These are phyloP conservation scores for Lepidopterella palustris DNA, from an alignment of 495 filamentous ascomycete species.

Conservation along the genomic window DNA sequence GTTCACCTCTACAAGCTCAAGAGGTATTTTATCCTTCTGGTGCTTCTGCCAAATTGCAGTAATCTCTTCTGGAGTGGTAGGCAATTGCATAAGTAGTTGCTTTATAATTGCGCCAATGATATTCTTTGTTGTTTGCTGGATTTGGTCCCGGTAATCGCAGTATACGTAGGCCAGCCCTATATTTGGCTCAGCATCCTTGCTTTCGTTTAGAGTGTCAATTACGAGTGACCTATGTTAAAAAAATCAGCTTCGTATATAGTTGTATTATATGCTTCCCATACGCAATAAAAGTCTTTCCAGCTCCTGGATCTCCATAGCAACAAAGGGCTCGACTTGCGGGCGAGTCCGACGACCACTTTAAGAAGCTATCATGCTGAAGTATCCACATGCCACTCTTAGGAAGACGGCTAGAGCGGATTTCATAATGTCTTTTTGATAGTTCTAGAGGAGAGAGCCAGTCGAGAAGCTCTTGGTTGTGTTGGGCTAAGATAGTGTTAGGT, in stretches of 20 bases:
- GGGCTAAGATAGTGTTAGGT: neutral
- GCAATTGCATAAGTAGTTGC: conserved; percentile 23
- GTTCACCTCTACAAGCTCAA: conserved; percentile 3
- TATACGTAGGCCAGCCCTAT: conserved; percentile 33
- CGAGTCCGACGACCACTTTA: neutral
- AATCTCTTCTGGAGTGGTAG: conserved; percentile 10
- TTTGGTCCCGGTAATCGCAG: conserved; percentile 32
- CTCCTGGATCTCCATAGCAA: neutral
- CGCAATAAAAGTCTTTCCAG: neutral
- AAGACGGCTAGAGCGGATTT: neutral
- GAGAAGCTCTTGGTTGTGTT: neutral
- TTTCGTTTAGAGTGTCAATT: conserved; percentile 12
- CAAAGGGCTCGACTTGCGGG: neutral
- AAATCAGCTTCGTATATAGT: neutral
- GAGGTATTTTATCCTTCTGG: conserved; percentile 3
- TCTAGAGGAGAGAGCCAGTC: neutral
- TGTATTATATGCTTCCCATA: neutral
- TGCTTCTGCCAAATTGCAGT: neutral
- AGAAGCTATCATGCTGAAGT: neutral
- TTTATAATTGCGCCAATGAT: conserved; percentile 24
- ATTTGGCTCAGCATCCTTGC: neutral
- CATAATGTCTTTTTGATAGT: neutral
- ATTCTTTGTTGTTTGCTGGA: conserved; percentile 21
- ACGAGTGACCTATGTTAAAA: conserved; percentile 9
- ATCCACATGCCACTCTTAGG: neutral